Evolutionary conservation across 2,329 filamentous ascomycete genomes (phyloP), one percentile per base, ranked within the genome.

Genomic region (Cercospora zeina): DNA sequence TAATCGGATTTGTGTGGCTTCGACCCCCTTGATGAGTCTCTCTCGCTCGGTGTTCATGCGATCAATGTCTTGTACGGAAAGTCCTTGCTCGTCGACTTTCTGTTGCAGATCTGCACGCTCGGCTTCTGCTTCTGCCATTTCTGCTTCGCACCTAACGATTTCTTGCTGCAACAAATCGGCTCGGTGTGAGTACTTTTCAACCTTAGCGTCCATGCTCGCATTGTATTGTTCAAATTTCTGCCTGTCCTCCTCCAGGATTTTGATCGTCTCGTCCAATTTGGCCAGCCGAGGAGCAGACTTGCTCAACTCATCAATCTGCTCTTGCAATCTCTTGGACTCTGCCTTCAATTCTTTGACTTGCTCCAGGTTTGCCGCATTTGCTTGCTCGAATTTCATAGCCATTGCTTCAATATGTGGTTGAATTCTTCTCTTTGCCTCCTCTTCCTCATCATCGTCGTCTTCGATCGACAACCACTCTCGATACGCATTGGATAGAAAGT

Each of bases 51-150:
- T 88, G 69, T 92, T 96, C 93, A 99, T 97, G 76, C 95, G 91
- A 82, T 99, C 95, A 73, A 99, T 97, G 83, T 99, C 95, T 78
- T 95, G 90, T 78, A 97, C 96, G 71, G 92, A 96, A 74, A 99
- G 93, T 2, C 95, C 95, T 73, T 96, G 91, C 69, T 89, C 88
- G 76, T 97, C 95, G 30, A 99, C 92, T 31, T 89, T 87, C 62
- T 89, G 87, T 75, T 97, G 93, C 9, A 99, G 82, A 31, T 84
- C 83, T 45, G 86, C 80, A 65, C 91, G 87, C 75, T 99, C 95
- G 14, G 89, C 87, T 67, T 97, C 93, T 0, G 89, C 89, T 70
- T 91, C 89, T 62, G 85, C 83, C 34, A 96, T 80, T 70, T 96
- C 92, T 8, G 83, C 79, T 58, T 88, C 81, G 21, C 91, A 84